These are phyloP conservation scores for Monilinia aucupariae DNA, from an alignment of 2,329 filamentous ascomycete genomes.

Conservation along the genomic window DNA sequence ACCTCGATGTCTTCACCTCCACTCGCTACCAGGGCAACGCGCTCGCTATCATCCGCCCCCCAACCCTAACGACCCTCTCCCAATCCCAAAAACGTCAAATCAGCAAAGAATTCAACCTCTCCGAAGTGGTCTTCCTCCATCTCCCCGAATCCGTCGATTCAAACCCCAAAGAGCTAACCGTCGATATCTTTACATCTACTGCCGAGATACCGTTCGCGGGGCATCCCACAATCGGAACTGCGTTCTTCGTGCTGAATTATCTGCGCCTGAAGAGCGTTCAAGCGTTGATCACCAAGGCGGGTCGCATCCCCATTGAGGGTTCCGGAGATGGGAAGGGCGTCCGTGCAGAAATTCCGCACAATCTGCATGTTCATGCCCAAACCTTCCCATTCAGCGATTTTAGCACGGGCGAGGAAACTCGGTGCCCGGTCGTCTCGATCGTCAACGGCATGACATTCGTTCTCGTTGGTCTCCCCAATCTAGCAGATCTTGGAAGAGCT, in stretches of 20 bases:
- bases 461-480: constrained; percentile 55
- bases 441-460: constrained; percentile 71
- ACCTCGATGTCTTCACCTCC: constrained; percentile 49
- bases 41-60: constrained; percentile 53
- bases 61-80: constrained; percentile 39
- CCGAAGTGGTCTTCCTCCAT: constrained; percentile 59
- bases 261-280: constrained; percentile 13
- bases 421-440: constrained; percentile 50
- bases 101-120: constrained; percentile 59
- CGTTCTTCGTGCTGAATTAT: constrained; percentile 41
- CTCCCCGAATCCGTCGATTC: constrained; percentile 27
- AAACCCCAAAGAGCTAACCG: constrained; percentile 33
- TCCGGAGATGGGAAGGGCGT: constrained; percentile 43
- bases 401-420: constrained; percentile 27
- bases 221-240: constrained; percentile 55
- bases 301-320: constrained; percentile 45
- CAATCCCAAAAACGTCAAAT: constrained; percentile 53
- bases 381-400: constrained; percentile 35
- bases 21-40: constrained; percentile 52
- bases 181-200: constrained; percentile 55
- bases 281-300: constrained; percentile 49
- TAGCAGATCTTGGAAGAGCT: constrained; percentile 43
- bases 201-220: constrained; percentile 57
- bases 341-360: constrained; percentile 60
- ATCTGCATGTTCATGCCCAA: constrained; percentile 53